These are phyloP conservation scores for Phaeophleospora eucalypticola DNA, from an alignment of 2,329 filamentous ascomycete species.

Conservation along the genomic window DNA sequence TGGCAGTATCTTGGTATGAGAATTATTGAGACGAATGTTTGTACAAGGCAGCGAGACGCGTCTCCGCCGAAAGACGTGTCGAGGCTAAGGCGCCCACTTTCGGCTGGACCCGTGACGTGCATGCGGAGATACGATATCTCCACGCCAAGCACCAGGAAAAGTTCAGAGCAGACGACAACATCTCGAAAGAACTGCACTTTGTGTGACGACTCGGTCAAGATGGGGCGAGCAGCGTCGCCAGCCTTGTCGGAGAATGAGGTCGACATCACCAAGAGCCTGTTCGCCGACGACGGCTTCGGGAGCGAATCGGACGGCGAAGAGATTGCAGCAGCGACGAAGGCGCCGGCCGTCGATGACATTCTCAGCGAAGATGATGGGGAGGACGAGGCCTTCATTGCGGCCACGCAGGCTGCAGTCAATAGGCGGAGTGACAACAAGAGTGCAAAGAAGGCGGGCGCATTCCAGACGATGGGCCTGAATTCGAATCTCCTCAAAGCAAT, in stretches of 20 bases:
- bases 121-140: not conserved
- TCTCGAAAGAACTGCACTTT: not conserved
- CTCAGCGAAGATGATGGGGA: conserved; percentile 29
- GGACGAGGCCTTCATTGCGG: conserved; percentile 77
- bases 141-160: not conserved
- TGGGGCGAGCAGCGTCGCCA: conserved; percentile 64
- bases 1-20: too few species aligned
- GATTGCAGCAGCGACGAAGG: conserved; percentile 7
- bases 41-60: not conserved
- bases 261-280: conserved; percentile 76
- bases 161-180: not conserved
- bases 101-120: not conserved
- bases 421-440: conserved; percentile 77
- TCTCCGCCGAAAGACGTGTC: not conserved
- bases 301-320: conserved; percentile 40
- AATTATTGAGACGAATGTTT: not conserved
- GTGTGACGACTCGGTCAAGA: conserved; percentile 1
- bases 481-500: conserved; percentile 84
- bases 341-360: conserved; percentile 5
- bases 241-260: conserved; percentile 83
- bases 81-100: not conserved
- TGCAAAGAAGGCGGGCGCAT: conserved; percentile 92
- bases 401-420: conserved; percentile 81
- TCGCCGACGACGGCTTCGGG: conserved; percentile 49
- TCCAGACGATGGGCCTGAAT: conserved; percentile 91